A percentile compares a stretch with the other conserved stretches of the same genome.
Evolutionary conservation across 2,329 filamentous ascomycete species (phyloP).

Genomic region (Chaetomiaceae sp.): DNA sequence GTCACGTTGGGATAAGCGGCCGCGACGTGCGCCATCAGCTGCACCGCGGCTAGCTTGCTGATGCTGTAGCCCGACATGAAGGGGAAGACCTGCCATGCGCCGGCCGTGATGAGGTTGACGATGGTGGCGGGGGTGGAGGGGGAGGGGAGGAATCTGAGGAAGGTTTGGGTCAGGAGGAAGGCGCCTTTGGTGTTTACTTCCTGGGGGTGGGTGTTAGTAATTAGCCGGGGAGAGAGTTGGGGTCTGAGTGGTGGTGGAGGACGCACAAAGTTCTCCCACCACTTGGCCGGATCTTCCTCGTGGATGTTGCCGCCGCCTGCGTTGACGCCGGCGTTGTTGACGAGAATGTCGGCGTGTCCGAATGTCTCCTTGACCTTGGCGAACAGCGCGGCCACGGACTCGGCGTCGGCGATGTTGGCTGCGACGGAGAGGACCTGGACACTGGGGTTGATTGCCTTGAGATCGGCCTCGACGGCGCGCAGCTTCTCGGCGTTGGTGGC

Average conservation of each 20-base stretch:
- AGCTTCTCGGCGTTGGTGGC: conserved; percentile 8
- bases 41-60: conserved; percentile 5
- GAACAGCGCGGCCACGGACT: conserved; percentile 1
- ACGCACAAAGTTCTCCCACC: conserved; percentile 8
- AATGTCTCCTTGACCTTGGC: conserved; percentile 1
- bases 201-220: not conserved
- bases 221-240: no score
- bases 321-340: conserved; percentile 1
- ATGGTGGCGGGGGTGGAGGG: not conserved
- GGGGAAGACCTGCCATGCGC: not conserved
- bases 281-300: not conserved
- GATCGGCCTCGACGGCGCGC: not conserved
- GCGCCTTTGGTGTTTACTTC: conserved; percentile 9
- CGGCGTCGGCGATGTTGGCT: not conserved
- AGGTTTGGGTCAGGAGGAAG: not conserved
- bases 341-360: conserved; percentile 4
- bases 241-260: not conserved
- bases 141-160: not conserved
- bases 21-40: not conserved
- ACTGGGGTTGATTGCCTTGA: conserved; percentile 1
- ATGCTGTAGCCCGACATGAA: conserved; percentile 4
- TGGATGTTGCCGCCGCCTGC: not conserved
- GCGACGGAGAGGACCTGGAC: conserved; percentile 7
- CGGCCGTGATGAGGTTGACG: conserved; percentile 1
- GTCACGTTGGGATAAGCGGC: not conserved